These are phyloP conservation scores for Phytophthora sp. DNA, from an alignment of 352 stramenopile species.

Conservation along the genomic window DNA sequence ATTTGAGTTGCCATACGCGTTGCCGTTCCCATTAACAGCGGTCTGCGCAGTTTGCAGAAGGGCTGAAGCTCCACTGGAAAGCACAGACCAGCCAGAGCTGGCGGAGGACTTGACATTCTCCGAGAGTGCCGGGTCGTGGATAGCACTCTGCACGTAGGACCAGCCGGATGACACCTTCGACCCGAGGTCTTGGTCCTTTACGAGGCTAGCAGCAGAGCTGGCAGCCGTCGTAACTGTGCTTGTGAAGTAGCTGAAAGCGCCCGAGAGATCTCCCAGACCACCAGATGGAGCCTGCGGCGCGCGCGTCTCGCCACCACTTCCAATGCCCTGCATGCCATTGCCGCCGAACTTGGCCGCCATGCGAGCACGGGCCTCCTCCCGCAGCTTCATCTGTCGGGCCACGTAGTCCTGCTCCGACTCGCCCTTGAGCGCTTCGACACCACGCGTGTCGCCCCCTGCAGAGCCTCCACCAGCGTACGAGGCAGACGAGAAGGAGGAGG, in stretches of 20 bases:
- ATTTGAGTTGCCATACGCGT: slow-evolving; percentile 14
- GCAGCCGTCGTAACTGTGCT: slow-evolving; percentile 74
- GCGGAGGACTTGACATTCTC: slow-evolving; percentile 85
- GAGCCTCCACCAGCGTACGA: slow-evolving; percentile 32
- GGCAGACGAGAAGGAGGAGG: slow-evolving; percentile 43
- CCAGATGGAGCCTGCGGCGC: slow-evolving; percentile 38
- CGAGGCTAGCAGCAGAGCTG: slow-evolving; percentile 65
- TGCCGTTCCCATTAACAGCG: slow-evolving; percentile 48
- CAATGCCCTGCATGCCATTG: slow-evolving; percentile 82
- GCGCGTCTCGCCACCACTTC: slow-evolving; percentile 68
- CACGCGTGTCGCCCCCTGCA: slow-evolving; percentile 54
- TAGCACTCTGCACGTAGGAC: slow-evolving; percentile 78
- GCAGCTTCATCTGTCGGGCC: slow-evolving; percentile 69
- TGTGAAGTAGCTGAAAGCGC: slow-evolving; percentile 77
- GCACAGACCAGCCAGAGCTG: slow-evolving; percentile 72
- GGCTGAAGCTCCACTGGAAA: slow-evolving; percentile 68
- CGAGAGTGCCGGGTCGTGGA: slow-evolving; percentile 71
- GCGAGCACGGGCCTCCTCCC: slow-evolving; percentile 75
- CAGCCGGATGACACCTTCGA: slow-evolving; percentile 82
- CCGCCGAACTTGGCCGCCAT: slow-evolving; percentile 84
- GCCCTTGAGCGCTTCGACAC: slow-evolving; percentile 83
- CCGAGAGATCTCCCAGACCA: slow-evolving; percentile 62
- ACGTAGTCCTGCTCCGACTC: slow-evolving; percentile 84
- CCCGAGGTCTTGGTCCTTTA: slow-evolving; percentile 79
- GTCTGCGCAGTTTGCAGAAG: slow-evolving; percentile 71